Conservation (phyloP, 1,284 basidiomycete species). For the Waitea zeae region DNA sequence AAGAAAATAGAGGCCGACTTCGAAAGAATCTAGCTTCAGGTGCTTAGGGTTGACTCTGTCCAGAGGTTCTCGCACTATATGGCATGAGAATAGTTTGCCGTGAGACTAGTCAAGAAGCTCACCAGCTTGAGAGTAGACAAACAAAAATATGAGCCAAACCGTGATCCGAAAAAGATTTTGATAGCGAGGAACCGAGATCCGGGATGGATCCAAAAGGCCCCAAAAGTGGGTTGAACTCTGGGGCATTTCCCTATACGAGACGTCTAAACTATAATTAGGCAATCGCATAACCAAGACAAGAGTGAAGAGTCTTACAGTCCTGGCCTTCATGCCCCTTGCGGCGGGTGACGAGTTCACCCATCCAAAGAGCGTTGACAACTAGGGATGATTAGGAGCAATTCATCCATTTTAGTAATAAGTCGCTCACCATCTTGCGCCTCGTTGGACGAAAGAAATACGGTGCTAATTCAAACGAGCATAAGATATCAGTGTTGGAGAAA, state of each 20-base stretch:
- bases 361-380: conserved; percentile 67
- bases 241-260: conserved; percentile 34
- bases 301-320: conserved; percentile 45
- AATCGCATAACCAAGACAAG: neutral
- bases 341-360: conserved; percentile 64
- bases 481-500: neutral
- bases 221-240: conserved; percentile 32
- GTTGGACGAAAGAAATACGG: conserved; percentile 73
- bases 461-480: conserved; percentile 19
- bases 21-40: conserved; percentile 52
- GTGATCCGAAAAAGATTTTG: conserved; percentile 61
- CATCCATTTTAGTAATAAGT: neutral
- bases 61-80: conserved; percentile 51
- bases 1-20: conserved; percentile 63
- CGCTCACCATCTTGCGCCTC: conserved; percentile 68
- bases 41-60: conserved; percentile 36
- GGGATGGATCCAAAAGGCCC: conserved; percentile 56
- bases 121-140: conserved; percentile 78
- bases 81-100: neutral
- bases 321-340: conserved; percentile 55
- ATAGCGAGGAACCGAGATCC: conserved; percentile 78
- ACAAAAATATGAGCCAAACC: conserved; percentile 76
- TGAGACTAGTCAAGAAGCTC: conserved; percentile 11
- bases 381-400: neutral
- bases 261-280: too few relatives aligned